Conservation (phyloP, 2,329 filamentous ascomycete species). For the Pestalotiopsis sp. region DNA sequence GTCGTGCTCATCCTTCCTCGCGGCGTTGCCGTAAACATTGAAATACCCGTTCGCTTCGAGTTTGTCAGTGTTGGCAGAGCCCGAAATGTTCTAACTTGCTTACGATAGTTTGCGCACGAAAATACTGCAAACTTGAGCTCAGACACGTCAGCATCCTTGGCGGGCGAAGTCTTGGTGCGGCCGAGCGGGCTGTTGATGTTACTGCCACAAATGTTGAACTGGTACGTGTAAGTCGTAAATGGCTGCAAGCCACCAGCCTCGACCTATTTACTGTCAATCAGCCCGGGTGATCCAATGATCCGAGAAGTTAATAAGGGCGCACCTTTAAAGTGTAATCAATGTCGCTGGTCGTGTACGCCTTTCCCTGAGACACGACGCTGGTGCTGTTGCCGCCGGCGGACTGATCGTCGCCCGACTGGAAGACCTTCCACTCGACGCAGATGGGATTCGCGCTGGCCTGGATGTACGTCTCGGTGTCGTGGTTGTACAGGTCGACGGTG, state of each 20-base stretch:
- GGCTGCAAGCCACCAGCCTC: conserved; percentile 4
- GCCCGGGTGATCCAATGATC: not conserved
- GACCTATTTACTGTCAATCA: not conserved
- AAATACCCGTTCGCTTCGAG: conserved; percentile 43
- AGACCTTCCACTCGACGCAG: conserved; percentile 48
- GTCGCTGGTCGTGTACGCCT: conserved; percentile 68
- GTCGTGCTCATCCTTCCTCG: conserved; percentile 43
- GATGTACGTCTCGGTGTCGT: conserved; percentile 49
- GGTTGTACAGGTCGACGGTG: conserved; percentile 42
- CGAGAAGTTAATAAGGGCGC: conserved; percentile 17
- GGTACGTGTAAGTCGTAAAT: conserved; percentile 12
- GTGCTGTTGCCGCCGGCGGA: conserved; percentile 36
- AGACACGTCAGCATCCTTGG: conserved; percentile 25
- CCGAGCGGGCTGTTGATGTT: conserved; percentile 30
- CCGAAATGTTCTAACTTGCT: conserved; percentile 10
- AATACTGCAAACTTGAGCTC: conserved; percentile 33
- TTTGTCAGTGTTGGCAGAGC: not conserved
- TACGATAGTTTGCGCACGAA: conserved; percentile 34
- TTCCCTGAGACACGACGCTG: conserved; percentile 54
- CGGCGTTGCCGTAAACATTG: conserved; percentile 45
- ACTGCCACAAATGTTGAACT: conserved; percentile 32
- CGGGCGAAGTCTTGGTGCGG: conserved; percentile 35
- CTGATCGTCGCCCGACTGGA: conserved; percentile 16
- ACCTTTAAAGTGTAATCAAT: conserved; percentile 77
- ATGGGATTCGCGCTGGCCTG: conserved; percentile 48